Evolutionary conservation across 495 filamentous ascomycete genomes (phyloP).

Genomic region (Barbatosphaeria neglecta): DNA sequence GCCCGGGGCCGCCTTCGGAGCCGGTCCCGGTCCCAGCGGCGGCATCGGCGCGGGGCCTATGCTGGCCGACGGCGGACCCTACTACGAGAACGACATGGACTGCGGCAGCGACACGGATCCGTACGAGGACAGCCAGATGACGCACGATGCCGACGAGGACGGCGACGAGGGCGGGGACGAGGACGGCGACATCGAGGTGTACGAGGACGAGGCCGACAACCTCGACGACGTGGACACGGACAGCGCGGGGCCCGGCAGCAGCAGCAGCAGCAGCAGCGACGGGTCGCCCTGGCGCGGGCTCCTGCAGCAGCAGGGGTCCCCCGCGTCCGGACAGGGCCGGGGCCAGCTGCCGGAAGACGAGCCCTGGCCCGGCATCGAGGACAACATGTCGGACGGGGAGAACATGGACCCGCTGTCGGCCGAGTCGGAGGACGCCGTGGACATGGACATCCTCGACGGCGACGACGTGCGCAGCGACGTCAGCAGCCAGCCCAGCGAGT

Average conservation of each 20-base stretch:
- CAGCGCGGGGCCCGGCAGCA: conserved; percentile 2
- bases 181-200: conserved; percentile 12
- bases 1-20: conserved; percentile 7
- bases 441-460: conserved; percentile 1
- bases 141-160: conserved; percentile 9
- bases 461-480: conserved; percentile 17
- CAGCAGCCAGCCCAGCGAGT: conserved; percentile 26
- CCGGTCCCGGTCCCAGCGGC: no score
- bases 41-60: conserved; percentile 9
- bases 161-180: conserved; percentile 12
- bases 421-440: conserved; percentile 9
- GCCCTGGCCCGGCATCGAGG: conserved; percentile 31
- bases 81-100: conserved; percentile 7
- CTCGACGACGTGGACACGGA: conserved; percentile 21
- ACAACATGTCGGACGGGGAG: conserved; percentile 26
- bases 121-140: conserved; percentile 14
- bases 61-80: conserved; percentile 13
- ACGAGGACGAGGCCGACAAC: conserved; percentile 24
- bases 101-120: conserved; percentile 18
- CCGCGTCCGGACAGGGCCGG: not conserved
- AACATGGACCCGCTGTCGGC: conserved; percentile 25
- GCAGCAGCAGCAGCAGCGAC: not conserved
- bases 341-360: conserved; percentile 28
- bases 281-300: not conserved
- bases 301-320: not conserved